Evolutionary conservation across 2,329 filamentous ascomycete species (phyloP).

Genomic region (Mollisia scopiformis): DNA sequence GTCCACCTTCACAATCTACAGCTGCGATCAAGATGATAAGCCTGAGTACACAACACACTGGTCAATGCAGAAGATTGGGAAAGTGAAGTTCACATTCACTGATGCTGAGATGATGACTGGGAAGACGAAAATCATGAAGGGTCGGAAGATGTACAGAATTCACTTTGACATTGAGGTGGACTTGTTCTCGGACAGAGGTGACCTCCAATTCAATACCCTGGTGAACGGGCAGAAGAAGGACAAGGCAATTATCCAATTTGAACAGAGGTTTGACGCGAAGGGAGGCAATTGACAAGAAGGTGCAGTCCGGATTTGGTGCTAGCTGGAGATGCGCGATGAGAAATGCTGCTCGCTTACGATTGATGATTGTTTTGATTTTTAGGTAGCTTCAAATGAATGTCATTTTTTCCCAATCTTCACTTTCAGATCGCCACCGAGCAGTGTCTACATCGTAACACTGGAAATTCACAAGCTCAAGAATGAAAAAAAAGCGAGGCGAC

Average conservation of each 20-base stretch:
- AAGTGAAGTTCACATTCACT: neutral
- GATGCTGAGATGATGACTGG: neutral
- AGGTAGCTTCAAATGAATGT: too few species aligned
- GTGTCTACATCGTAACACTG: too few species aligned
- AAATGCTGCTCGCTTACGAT: too few species aligned
- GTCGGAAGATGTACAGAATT: constrained; percentile 2
- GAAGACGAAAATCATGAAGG: neutral
- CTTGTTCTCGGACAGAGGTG: constrained; percentile 3
- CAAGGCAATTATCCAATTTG: constrained; percentile 5
- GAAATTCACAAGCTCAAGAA: too few species aligned
- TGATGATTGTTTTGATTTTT: too few species aligned
- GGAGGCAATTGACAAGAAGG: neutral
- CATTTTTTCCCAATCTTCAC: too few species aligned
- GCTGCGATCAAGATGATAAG: constrained; percentile 5
- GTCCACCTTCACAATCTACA: neutral
- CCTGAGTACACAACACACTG: constrained; percentile 1
- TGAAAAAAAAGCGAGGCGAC: too few species aligned
- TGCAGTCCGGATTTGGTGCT: too few species aligned
- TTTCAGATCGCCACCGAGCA: too few species aligned
- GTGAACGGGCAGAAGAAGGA: constrained; percentile 4
- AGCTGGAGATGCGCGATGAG: too few species aligned
- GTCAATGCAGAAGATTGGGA: constrained; percentile 7
- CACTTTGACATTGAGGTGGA: constrained; percentile 7
- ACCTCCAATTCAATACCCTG: constrained; percentile 3
- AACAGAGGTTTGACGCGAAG: constrained; percentile 4